A percentile compares a stretch with the other conserved stretches of the same genome.
Evolutionary conservation across 2,329 filamentous ascomycete genomes (phyloP).

Genomic region (Nigrospora oryzae): DNA sequence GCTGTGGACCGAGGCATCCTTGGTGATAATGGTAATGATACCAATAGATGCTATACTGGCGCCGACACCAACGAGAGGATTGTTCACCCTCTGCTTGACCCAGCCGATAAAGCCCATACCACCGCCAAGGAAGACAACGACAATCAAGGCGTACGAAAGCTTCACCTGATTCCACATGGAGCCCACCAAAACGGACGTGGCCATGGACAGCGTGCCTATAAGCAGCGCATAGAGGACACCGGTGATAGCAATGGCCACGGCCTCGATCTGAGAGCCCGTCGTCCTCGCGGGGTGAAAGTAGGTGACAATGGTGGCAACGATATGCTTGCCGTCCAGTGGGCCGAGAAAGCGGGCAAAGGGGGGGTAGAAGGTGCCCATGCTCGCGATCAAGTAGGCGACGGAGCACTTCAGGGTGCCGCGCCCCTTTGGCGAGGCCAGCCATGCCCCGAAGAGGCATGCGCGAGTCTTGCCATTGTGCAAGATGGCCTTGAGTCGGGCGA

Average conservation of each 20-base stretch:
- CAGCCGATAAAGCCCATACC: conserved; percentile 83
- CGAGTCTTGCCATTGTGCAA: conserved; percentile 28
- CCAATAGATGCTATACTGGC: conserved; percentile 81
- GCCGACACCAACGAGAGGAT: conserved; percentile 74
- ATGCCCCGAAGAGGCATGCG: conserved; percentile 40
- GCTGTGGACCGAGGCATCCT: conserved; percentile 79
- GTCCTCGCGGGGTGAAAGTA: conserved; percentile 90
- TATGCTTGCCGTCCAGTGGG: conserved; percentile 82
- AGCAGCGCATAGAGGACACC: conserved; percentile 73
- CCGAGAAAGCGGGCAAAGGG: conserved; percentile 67
- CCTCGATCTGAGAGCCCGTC: conserved; percentile 83
- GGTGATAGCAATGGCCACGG: conserved; percentile 64
- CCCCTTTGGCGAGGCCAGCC: conserved; percentile 64
- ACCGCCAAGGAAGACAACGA: conserved; percentile 77
- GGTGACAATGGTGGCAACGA: conserved; percentile 87
- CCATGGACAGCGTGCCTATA: conserved; percentile 79
- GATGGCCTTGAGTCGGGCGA: conserved; percentile 24
- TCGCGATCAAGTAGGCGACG: conserved; percentile 79
- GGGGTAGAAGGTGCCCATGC: conserved; percentile 75
- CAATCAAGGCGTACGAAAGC: conserved; percentile 69
- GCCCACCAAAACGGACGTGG: conserved; percentile 72
- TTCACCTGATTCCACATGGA: conserved; percentile 55
- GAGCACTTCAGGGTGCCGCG: conserved; percentile 85
- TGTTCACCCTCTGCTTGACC: conserved; percentile 73
- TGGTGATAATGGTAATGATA: conserved; percentile 83